Conservation (phyloP, 306 rosid genomes). For the Rosa lucieae region DNA sequence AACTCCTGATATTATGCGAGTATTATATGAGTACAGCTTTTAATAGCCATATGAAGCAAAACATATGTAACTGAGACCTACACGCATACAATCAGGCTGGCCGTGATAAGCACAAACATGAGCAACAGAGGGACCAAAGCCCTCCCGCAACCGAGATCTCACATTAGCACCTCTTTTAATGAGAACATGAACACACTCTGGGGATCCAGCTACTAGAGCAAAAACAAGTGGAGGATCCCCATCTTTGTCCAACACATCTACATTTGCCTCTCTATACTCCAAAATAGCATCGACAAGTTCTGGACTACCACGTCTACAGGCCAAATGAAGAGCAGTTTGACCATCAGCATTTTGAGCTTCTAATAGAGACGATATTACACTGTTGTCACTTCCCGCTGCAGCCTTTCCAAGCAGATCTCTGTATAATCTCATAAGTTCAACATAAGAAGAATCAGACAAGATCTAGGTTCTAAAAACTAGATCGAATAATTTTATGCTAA, state of each 20-base stretch:
- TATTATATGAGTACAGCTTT: conserved; percentile 22
- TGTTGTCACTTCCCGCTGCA: conserved; percentile 55
- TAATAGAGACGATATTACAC: conserved; percentile 59
- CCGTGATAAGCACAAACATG: conserved; percentile 98
- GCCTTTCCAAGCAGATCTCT: conserved; percentile 81
- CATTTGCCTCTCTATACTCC: conserved; percentile 74
- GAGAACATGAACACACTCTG: conserved; percentile 81
- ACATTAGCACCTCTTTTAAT: conserved; percentile 84
- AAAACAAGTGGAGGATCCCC: conserved; percentile 98
- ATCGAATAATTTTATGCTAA: conserved; percentile 22
- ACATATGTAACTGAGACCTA: conserved; percentile 48
- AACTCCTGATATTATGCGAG: conserved; percentile 63
- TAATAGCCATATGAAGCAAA: conserved; percentile 14
- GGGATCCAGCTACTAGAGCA: conserved; percentile 98
- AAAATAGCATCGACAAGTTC: conserved; percentile 89
- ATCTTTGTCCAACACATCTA: conserved; percentile 92
- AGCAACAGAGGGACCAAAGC: conserved; percentile 92
- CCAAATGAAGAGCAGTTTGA: conserved; percentile 96
- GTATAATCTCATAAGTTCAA: conserved; percentile 32
- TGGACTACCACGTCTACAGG: conserved; percentile 90
- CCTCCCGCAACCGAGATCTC: conserved; percentile 82
- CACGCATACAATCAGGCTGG: conserved; percentile 99
- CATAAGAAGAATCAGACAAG: conserved; percentile 19
- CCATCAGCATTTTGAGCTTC: conserved; percentile 91
- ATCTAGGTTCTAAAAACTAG: conserved; percentile 15